These are phyloP conservation scores for Chlamydomonas sp. DNA, from an alignment of 139 green algal genomes.

Conservation along the genomic window DNA sequence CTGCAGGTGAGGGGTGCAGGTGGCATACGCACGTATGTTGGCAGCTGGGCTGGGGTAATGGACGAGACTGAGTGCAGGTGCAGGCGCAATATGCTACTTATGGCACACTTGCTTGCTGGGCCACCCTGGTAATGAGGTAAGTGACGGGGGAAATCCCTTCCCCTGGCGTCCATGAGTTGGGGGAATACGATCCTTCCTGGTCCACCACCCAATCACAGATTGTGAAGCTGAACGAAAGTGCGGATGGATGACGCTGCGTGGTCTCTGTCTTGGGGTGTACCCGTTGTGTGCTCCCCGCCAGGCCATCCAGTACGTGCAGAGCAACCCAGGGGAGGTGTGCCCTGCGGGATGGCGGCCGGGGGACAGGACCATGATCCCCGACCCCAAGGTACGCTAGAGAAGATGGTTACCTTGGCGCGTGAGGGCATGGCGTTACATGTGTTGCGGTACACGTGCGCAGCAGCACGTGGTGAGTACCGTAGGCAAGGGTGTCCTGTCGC, in stretches of 20 bases:
- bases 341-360: constrained; percentile 93
- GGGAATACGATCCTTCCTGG: no score
- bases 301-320: constrained; percentile 86
- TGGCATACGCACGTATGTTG: no score
- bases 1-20: constrained; percentile 55
- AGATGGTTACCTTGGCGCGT: no score
- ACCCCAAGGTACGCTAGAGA: constrained; percentile 58
- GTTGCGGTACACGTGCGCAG: no score
- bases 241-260: background rate
- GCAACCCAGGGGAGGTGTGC: constrained; percentile 87
- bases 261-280: background rate
- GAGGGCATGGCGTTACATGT: no score
- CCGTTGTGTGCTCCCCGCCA: constrained; percentile 47
- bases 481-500: no score
- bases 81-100: background rate
- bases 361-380: constrained; percentile 88
- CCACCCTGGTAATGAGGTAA: no score
- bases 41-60: background rate
- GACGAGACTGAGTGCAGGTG: background rate
- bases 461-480: no score
- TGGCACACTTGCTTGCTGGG: background rate
- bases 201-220: no score
- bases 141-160: no score
- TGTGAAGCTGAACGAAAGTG: no score
- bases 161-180: no score